Conservation (phyloP, 2,329 filamentous ascomycete genomes). For the Talaromyces sp. region DNA sequence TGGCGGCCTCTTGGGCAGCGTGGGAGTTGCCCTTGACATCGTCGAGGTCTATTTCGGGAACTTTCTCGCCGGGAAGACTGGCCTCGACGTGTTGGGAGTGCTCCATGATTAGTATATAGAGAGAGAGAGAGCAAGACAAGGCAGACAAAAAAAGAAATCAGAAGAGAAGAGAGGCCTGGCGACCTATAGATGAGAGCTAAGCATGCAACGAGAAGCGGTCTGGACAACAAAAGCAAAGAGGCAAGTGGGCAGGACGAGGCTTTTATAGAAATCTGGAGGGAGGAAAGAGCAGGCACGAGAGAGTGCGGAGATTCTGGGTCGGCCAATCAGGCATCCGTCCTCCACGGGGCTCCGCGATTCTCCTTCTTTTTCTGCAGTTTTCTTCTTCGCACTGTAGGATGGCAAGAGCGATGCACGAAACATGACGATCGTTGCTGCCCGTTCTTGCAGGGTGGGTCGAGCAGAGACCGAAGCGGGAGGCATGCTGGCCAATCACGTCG, state of each 20-base stretch:
- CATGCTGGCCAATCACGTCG: neutral
- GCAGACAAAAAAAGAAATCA: neutral
- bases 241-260: neutral
- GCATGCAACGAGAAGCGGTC: neutral
- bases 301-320: constrained; percentile 1
- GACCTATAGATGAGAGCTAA: neutral
- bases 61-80: constrained; percentile 25
- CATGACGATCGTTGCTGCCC: neutral
- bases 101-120: constrained; percentile 15
- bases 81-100: constrained; percentile 28
- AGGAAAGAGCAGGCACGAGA: no score
- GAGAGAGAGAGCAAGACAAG: neutral
- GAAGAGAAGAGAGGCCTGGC: neutral
- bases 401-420: neutral
- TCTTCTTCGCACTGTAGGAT: neutral
- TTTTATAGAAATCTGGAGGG: constrained; percentile 3
- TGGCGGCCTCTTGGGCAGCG: constrained; percentile 29
- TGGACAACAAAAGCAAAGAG: neutral
- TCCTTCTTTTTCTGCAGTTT: neutral
- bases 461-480: neutral
- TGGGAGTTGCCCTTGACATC: constrained; percentile 25
- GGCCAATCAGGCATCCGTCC: neutral
- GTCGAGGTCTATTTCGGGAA: constrained; percentile 26
- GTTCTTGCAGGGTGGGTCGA: neutral
- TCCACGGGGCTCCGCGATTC: constrained; percentile 13